A percentile compares a stretch with the other conserved stretches of the same genome.
These are phyloP conservation scores for Trichosporon sp. DNA, from an alignment of 1,284 basidiomycete genomes.

Conservation along the genomic window DNA sequence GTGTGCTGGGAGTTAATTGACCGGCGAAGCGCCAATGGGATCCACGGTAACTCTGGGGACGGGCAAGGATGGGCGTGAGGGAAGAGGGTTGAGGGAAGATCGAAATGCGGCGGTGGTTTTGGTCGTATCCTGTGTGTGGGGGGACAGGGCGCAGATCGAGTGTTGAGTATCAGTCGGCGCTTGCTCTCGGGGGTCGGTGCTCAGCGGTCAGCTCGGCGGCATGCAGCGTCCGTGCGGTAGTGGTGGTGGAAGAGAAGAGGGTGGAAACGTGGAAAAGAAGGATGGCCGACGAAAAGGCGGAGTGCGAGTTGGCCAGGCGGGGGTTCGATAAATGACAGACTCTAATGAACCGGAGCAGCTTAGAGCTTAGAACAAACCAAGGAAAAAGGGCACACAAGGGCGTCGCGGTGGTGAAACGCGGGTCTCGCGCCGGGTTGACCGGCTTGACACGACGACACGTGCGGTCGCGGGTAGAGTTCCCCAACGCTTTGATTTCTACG, in stretches of 20 bases:
- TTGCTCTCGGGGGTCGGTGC: neutral
- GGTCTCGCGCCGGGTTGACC: conserved; percentile 6
- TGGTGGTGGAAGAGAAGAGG: neutral
- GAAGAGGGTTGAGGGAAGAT: neutral
- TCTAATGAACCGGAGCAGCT: conserved; percentile 12
- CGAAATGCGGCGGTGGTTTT: conserved; percentile 3
- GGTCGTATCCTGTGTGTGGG: neutral
- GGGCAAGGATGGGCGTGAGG: neutral
- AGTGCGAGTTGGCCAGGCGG: neutral
- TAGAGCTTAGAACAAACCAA: neutral
- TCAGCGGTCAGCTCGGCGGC: neutral
- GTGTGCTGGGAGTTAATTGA: conserved; percentile 3
- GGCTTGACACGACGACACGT: conserved; percentile 13
- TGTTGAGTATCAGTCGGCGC: neutral
- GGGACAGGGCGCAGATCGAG: neutral
- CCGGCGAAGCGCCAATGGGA: conserved; percentile 5
- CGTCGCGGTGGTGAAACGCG: conserved; percentile 11
- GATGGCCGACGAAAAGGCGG: conserved; percentile 6
- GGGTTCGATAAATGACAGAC: conserved; percentile 9
- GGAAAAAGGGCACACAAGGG: conserved; percentile 4
- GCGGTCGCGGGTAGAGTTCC: neutral
- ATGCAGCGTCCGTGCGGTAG: neutral
- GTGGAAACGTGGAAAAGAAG: conserved; percentile 13
- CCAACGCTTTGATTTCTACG: neutral
- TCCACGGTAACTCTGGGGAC: neutral